Evolutionary conservation across 208 protist species (phyloP), one percentile per base, ranked within the genome.

Genomic region (Strigomonas culicis): DNA sequence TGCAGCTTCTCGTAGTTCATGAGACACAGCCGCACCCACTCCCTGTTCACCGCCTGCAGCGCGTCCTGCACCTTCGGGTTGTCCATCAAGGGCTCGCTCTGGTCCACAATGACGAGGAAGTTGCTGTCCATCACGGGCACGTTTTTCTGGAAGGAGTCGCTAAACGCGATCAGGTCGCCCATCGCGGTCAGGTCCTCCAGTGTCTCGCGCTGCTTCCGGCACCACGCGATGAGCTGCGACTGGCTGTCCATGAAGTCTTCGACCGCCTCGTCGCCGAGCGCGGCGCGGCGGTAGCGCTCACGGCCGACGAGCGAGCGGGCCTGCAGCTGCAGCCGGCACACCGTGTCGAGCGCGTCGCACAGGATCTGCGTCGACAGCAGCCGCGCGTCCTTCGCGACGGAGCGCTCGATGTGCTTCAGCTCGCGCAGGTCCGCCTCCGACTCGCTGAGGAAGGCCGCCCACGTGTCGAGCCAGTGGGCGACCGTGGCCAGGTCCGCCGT

Each of bases 41-140:
- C 82, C 36, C 70, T 67, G 57, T 89, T 82, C 27, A 91, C 81
- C 63, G 86, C 87, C 52, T 86, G 63, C 53, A 96, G 73, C 10
- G 83, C 87, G 43, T 82, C 72, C 66, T 89, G 84, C 44, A 94
- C 78, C 27, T 63, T 75, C 19, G 25, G 25, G 63, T 91, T 83
- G 32, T 58, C 53, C 49, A 70, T 75, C 28, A 95, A 57, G 10
- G 65, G 31, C 60, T 94, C 83, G 50, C 78, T 73, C 53, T 82
- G 86, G 64, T 94, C 88, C 49, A 85, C 71, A 11, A 96, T 71
- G 10, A 93, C 82, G 27, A 89, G 75, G 66, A 93, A 94, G 69
- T 96, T 94, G 58, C 77, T 88, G 43, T 90, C 84, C 87, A 94
- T 96, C 21, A 93, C 84, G 2, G 70, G 62, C 44, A 89, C 84